Conservation (phyloP, 495 filamentous ascomycete genomes). For the Xylaria palmicola region DNA sequence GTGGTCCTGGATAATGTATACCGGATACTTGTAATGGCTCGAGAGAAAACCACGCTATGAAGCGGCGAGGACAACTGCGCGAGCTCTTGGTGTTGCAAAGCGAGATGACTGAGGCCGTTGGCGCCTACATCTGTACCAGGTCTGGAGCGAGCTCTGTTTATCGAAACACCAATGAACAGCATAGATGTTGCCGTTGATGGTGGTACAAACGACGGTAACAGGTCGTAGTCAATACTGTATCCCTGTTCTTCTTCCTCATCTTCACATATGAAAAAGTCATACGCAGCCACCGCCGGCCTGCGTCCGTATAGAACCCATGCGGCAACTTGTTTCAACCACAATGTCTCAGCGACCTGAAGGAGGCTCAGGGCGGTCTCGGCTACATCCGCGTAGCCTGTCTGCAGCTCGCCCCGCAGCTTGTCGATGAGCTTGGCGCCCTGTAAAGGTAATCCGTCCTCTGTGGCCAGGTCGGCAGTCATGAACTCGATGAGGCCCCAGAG, state of each 20-base stretch:
- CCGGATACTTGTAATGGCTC: constrained; percentile 71
- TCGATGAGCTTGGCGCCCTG: constrained; percentile 66
- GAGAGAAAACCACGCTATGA: constrained; percentile 63
- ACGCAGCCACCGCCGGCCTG: constrained; percentile 66
- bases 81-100: constrained; percentile 71
- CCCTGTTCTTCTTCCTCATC: constrained; percentile 44
- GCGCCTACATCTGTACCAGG: constrained; percentile 51
- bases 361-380: constrained; percentile 70
- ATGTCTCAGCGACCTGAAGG: constrained; percentile 74
- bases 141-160: constrained; percentile 71
- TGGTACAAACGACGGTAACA: constrained; percentile 79
- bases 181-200: constrained; percentile 74
- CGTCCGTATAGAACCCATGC: constrained; percentile 89
- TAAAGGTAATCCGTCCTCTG: constrained; percentile 39
- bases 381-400: constrained; percentile 88
- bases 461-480: constrained; percentile 46
- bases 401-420: constrained; percentile 65
- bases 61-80: constrained; percentile 70
- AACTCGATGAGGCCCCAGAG: constrained; percentile 69
- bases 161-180: constrained; percentile 83
- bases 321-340: constrained; percentile 87
- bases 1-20: constrained; percentile 78
- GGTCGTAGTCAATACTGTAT: constrained; percentile 52
- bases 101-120: constrained; percentile 60
- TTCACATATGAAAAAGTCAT: constrained; percentile 77